Percentiles rank a stretch among this genome's conserved stretches.
phyloP scores from a whole-genome alignment of 192 early-diverging fungal genomes.

The Obelidium mucronatum region DNA sequence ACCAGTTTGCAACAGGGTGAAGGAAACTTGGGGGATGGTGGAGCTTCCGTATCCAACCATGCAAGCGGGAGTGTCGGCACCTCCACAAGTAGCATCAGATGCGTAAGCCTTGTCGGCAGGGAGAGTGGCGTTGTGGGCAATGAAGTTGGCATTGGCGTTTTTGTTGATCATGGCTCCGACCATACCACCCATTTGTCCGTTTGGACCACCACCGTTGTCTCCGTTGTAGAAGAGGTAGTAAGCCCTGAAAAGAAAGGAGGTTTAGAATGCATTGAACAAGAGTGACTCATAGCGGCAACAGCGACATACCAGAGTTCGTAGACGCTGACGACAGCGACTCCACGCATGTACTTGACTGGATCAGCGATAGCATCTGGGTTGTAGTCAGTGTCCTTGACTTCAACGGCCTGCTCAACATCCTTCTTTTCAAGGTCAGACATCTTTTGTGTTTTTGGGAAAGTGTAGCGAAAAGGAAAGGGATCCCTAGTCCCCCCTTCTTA shows the following conservation, averaged over 20 bases:
- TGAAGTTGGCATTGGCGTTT: conserved; percentile 10
- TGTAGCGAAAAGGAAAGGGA: too few relatives aligned
- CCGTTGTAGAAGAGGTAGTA: conserved; percentile 41
- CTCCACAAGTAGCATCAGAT: not conserved
- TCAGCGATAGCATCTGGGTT: conserved; percentile 9
- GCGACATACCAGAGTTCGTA: conserved; percentile 12
- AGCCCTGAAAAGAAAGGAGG: not conserved
- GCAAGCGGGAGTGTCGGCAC: conserved; percentile 6
- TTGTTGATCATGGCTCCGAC: conserved; percentile 14
- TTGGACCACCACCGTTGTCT: conserved; percentile 32
- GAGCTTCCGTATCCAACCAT: conserved; percentile 19
- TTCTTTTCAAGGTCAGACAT: too few relatives aligned
- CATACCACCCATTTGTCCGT: conserved; percentile 6
- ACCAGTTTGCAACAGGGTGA: conserved; percentile 10
- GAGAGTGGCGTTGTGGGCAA: conserved; percentile 20
- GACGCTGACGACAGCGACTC: conserved; percentile 11
- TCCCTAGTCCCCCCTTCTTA: too few relatives aligned
- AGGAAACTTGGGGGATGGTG: conserved; percentile 16
- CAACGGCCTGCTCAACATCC: too few relatives aligned
- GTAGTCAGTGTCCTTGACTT: not conserved
- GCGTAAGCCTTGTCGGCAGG: not conserved
- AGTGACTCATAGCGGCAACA: not conserved
- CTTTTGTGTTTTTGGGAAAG: too few relatives aligned
- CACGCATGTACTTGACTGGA: conserved; percentile 16
- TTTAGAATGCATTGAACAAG: not conserved